Base-by-base conservation (phyloP, 495 filamentous ascomycete genomes). In the Apodospora peruviana region DNA sequence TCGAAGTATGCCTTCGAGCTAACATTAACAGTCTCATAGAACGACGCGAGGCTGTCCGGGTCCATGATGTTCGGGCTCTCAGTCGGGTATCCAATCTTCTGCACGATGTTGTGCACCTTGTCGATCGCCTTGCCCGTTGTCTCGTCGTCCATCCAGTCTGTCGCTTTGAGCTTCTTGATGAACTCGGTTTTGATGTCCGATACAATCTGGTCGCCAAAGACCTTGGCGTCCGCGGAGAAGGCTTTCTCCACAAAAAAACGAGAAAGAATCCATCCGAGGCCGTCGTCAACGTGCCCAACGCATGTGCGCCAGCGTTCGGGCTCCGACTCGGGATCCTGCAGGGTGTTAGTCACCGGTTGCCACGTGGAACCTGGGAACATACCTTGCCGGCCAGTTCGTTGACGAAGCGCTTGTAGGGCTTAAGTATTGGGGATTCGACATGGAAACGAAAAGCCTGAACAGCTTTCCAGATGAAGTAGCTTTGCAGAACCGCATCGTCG, bases 161-260 rank as follows among this genome's bases (percentile, higher is more conserved):
- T 5, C 10, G 64, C 23, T 10, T 76, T 69, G 19, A 90, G 61
- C 36, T 77, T 83, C 50, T 76, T 72, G 19, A 77, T 71, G 55
- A 85, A 88, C 43, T 78, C 75, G 25, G 72, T 70, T 58, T 83
- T 85, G 63, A 89, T 85, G 50, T 85, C 80, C n/a, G 76, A 71
- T 8, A 87, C 74, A 43, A 89, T 81, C 47, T 80, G 74, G 50
- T 87, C 80, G n/a, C 82, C 83, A 27, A 85, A 79, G 10, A 75
- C 61, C 53, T 86, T 83, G 0, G 81, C 81, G 18, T 73, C 73
- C 35, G 81, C 73, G 0, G 83, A 77, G 52, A 52, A 52, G 3
- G 79, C 70, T 50, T 76, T 73, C 20, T 83, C 66, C 14, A 84
- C 66, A 57, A 81, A 85, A 53, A 84, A 82, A 24, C 77, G 73